A percentile compares a stretch with the other conserved stretches of the same genome.
Evolutionary conservation across 192 early-diverging fungal species (phyloP).

Genomic region (Phycomyces nitens): DNA sequence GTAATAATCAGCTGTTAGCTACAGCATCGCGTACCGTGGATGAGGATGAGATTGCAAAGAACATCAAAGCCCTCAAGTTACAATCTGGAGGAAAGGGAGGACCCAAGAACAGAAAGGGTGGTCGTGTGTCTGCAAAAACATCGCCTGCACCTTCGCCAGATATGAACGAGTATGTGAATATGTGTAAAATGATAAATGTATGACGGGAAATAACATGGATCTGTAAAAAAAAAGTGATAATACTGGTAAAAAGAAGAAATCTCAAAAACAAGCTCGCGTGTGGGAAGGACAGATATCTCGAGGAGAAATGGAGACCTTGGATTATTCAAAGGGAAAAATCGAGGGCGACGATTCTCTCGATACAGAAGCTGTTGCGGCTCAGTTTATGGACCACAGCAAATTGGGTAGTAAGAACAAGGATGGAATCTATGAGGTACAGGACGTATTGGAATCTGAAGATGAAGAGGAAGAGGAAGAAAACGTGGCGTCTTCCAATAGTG

Average conservation of each 20-base stretch:
- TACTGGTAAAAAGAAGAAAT: conserved; percentile 47
- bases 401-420: conserved; percentile 61
- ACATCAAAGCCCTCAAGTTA: conserved; percentile 43
- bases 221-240: conserved; percentile 7
- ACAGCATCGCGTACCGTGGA: conserved; percentile 19
- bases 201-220: neutral
- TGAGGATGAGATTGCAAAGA: conserved; percentile 51
- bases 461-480: conserved; percentile 50
- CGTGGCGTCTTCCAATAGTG: conserved; percentile 24
- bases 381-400: conserved; percentile 51
- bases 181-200: neutral
- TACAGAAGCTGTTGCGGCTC: conserved; percentile 22
- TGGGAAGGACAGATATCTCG: conserved; percentile 74
- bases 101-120: conserved; percentile 20
- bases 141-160: conserved; percentile 15
- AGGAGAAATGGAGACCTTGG: conserved; percentile 50
- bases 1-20: conserved; percentile 20
- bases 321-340: conserved; percentile 30
- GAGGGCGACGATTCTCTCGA: conserved; percentile 11
- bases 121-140: conserved; percentile 8
- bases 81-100: conserved; percentile 34
- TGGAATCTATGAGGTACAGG: conserved; percentile 75
- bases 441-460: conserved; percentile 51
- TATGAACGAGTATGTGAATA: conserved; percentile 12
- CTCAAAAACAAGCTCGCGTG: conserved; percentile 58